Evolutionary conservation across 176 grass and related monocot genomes (phyloP).

Genomic region (Juncus effusus): DNA sequence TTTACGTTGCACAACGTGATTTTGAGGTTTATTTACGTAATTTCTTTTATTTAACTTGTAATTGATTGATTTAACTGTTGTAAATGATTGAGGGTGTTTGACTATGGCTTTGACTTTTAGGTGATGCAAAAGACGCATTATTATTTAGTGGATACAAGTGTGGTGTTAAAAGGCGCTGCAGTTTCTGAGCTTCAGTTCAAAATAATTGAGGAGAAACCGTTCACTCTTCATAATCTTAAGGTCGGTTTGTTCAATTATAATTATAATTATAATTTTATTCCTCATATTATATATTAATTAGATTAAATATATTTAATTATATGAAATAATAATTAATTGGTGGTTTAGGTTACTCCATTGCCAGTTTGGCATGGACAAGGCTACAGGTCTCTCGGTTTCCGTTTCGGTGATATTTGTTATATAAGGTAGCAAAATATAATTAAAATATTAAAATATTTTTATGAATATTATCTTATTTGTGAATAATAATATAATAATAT

Average conservation of each 20-base stretch:
- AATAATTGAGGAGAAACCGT: constrained; percentile 84
- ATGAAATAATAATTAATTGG: constrained; percentile 9
- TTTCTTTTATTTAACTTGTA: background rate
- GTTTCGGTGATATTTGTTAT: constrained; percentile 79
- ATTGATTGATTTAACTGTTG: constrained; percentile 13
- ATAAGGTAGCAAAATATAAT: constrained; percentile 56
- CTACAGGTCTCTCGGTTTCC: constrained; percentile 93
- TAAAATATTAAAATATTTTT: constrained; percentile 5
- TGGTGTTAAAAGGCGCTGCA: constrained; percentile 80
- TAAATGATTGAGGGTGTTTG: constrained; percentile 1
- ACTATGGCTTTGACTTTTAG: constrained; percentile 30
- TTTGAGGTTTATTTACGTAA: constrained; percentile 49
- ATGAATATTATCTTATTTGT: constrained; percentile 4
- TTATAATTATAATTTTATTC: background rate
- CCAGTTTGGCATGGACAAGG: constrained; percentile 91
- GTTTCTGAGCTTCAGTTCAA: constrained; percentile 82
- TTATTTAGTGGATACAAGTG: constrained; percentile 95
- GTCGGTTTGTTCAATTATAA: constrained; percentile 28
- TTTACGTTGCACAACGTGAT: constrained; percentile 80
- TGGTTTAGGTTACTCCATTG: constrained; percentile 73
- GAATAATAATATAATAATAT: constrained; percentile 26
- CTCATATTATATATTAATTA: too few relatives aligned
- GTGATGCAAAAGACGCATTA: constrained; percentile 99
- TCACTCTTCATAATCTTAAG: constrained; percentile 77
- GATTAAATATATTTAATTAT: background rate